Base-by-base conservation (phyloP, 352 stramenopile species). In the Globisporangium lucens region DNA sequence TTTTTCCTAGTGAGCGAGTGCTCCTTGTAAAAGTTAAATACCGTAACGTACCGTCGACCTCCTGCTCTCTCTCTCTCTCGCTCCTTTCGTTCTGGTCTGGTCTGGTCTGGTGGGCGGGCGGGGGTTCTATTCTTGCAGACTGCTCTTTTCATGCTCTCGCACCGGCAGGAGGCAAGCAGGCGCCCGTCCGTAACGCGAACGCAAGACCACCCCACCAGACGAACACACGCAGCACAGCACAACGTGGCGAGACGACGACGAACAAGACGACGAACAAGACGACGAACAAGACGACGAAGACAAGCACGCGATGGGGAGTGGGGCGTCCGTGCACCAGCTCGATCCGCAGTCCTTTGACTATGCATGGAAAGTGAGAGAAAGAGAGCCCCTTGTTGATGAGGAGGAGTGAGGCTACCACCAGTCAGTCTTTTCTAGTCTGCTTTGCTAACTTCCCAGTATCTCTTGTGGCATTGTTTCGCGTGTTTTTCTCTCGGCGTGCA, bases 251-350 rank as follows among this genome's bases (percentile, higher is more conserved):
- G 24, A 24, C 24, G 24, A 24, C 24, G 24, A 24, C 24, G 24
- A 24, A 24, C 24, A 24, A 24, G 24, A 24, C 24, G 24, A 24
- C 24, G 24, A 24, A 24, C 24, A 24, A 24, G 24, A 24, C 24
- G 24, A 24, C 24, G 24, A 24, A 24, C 24, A 24, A 24, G 43
- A 51, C n/a, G 43, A 51, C 9, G 43, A 51, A 51, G 43, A 9
- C 43, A 1, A 22, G 7, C 5, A 51, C 9, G 43, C 9, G 2
- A 70, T 70, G 65, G 65, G 65, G 4, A 55, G 20, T 33, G 65
- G 56, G 2, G 65, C 65, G 17, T 70, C 65, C 12, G 49, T 66
- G 43, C 43, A 22, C 20, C 47, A 70, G 29, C 47, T 65, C 35
- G 47, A 66, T 20, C 49, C 59, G 4, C n/a, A 62, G n/a, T 47